Percentiles rank a stretch among this genome's conserved stretches.
These are phyloP conservation scores for Trypanosoma cruzi DNA, from an alignment of 208 protist genomes.

Conservation along the genomic window DNA sequence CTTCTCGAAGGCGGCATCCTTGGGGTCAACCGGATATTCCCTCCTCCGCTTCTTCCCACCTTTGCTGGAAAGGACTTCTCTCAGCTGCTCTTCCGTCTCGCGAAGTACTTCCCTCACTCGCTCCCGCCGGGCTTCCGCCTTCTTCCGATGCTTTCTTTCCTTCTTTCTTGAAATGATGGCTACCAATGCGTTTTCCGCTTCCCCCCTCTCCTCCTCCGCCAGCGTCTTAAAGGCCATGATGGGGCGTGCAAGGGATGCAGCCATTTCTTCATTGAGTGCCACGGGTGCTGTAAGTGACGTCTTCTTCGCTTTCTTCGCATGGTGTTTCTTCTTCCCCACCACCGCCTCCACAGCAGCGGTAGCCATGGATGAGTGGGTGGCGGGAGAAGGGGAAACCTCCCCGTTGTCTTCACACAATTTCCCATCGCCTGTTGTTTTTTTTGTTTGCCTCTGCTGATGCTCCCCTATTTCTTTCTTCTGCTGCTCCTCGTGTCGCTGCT, in stretches of 20 bases:
- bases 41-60: constrained; percentile 36
- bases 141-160: constrained; percentile 75
- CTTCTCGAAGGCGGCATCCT: constrained; percentile 27
- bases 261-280: constrained; percentile 27
- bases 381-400: background rate
- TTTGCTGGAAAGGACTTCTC: constrained; percentile 21
- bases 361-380: background rate
- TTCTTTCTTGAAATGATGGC: constrained; percentile 85
- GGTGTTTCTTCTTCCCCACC: constrained; percentile 16
- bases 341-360: background rate
- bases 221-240: constrained; percentile 22
- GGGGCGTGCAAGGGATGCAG: constrained; percentile 17
- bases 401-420: background rate
- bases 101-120: constrained; percentile 43
- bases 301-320: constrained; percentile 15
- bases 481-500: constrained; percentile 26
- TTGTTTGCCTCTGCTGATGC: constrained; percentile 10
- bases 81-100: constrained; percentile 50
- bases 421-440: background rate
- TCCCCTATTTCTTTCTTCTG: too few relatives aligned
- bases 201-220: too few relatives aligned
- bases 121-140: constrained; percentile 55
- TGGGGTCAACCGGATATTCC: constrained; percentile 8
- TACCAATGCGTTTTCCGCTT: constrained; percentile 26
- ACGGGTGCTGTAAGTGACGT: constrained; percentile 11